Conservation (phyloP, 139 green algal species). For the Parachlorella kessleri region DNA sequence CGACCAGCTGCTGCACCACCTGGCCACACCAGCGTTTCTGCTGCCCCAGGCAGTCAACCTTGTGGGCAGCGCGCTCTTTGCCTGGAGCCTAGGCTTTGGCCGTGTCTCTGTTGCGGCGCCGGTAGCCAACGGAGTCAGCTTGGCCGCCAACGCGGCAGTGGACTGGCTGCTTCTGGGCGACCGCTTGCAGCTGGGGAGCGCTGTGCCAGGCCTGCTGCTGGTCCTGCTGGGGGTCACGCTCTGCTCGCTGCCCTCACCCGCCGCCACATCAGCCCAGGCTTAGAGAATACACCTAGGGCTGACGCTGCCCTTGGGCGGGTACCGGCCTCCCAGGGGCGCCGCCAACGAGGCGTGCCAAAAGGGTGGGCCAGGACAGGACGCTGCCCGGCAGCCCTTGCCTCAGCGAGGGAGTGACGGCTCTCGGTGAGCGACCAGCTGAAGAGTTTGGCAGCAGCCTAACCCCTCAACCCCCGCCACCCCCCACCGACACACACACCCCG, state of each 20-base stretch:
- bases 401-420: too few species aligned
- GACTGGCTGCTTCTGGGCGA: slow-evolving; percentile 73
- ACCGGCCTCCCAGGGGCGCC: too few species aligned
- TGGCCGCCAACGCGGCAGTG: slow-evolving; percentile 63
- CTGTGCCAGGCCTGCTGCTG: slow-evolving; percentile 51
- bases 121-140: slow-evolving; percentile 68
- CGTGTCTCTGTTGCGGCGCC: slow-evolving; percentile 59
- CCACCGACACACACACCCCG: too few species aligned
- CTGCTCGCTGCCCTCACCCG: slow-evolving; percentile 37
- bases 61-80: slow-evolving; percentile 56
- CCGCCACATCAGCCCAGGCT: too few species aligned
- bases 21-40: slow-evolving; percentile 32
- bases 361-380: too few species aligned
- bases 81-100: slow-evolving; percentile 38
- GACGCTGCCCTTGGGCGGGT: too few species aligned
- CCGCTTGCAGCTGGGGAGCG: slow-evolving; percentile 22
- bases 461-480: too few species aligned
- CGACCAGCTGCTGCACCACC: slow-evolving; percentile 26
- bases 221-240: slow-evolving; percentile 64
- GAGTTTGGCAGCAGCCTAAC: too few species aligned
- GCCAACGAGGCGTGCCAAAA: too few species aligned
- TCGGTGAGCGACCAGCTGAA: too few species aligned
- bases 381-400: too few species aligned
- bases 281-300: too few species aligned
- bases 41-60: slow-evolving; percentile 58